These are phyloP conservation scores for Russula griseocarnosa DNA, from an alignment of 768 basidiomycete genomes.

Conservation along the genomic window DNA sequence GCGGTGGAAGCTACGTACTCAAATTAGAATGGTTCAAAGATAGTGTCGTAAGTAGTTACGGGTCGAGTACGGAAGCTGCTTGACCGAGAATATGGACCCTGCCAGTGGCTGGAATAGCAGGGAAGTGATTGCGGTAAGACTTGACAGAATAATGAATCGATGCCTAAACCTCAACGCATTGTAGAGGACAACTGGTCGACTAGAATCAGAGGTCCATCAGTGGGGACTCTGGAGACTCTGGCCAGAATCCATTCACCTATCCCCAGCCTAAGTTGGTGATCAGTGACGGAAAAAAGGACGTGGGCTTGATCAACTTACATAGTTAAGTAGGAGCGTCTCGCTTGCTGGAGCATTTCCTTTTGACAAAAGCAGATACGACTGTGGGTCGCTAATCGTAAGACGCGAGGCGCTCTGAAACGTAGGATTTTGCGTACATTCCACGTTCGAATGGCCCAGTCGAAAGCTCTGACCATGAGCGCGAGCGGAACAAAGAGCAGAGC, in stretches of 20 bases:
- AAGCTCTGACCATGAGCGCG: constrained; percentile 46
- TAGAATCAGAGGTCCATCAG: not conserved
- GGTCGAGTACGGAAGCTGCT: constrained; percentile 30
- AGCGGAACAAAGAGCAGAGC: constrained; percentile 49
- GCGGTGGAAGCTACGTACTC: constrained; percentile 12
- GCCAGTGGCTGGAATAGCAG: constrained; percentile 58
- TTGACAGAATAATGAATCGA: constrained; percentile 50
- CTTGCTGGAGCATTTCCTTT: constrained; percentile 51
- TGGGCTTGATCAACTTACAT: constrained; percentile 41
- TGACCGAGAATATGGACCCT: constrained; percentile 35
- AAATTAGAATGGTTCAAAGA: not conserved
- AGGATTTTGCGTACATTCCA: constrained; percentile 47
- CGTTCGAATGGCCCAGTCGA: constrained; percentile 53
- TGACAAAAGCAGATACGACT: constrained; percentile 62
- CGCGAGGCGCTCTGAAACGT: not conserved
- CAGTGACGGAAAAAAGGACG: not conserved
- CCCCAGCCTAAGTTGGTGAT: constrained; percentile 4
- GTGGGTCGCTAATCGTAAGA: constrained; percentile 13
- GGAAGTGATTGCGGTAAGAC: constrained; percentile 44
- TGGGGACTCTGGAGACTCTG: not conserved
- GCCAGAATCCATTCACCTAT: constrained; percentile 12
- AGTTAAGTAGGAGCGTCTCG: constrained; percentile 61
- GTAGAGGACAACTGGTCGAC: constrained; percentile 23
- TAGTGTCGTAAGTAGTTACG: constrained; percentile 33
- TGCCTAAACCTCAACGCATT: constrained; percentile 51